Evolutionary conservation across 2,329 filamentous ascomycete species (phyloP).

Genomic region (Balansia obtecta): DNA sequence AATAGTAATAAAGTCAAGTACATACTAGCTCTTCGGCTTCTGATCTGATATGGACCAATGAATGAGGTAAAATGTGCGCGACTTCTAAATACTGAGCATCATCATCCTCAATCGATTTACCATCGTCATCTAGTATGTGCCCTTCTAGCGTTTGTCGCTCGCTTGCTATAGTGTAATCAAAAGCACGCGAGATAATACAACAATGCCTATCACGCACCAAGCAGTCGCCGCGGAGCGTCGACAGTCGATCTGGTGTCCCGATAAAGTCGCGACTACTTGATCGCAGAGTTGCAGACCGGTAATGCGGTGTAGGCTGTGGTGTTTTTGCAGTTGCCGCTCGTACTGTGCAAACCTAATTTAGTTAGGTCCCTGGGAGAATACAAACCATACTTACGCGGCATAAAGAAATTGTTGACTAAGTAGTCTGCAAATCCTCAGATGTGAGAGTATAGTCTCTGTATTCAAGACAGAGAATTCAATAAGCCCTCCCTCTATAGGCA

Average conservation of each 20-base stretch:
- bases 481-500: too few relatives aligned
- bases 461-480: too few relatives aligned
- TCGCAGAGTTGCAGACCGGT: background rate
- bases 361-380: background rate
- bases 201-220: slow-evolving; percentile 7
- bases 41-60: background rate
- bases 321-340: slow-evolving; percentile 1
- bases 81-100: slow-evolving; percentile 8
- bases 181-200: slow-evolving; percentile 7
- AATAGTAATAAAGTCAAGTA: too few relatives aligned
- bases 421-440: slow-evolving; percentile 2
- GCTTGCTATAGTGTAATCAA: slow-evolving; percentile 2
- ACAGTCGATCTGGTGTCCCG: slow-evolving; percentile 5
- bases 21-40: too few relatives aligned
- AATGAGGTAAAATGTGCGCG: slow-evolving; percentile 10
- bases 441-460: too few relatives aligned
- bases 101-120: slow-evolving; percentile 1
- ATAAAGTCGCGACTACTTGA: background rate
- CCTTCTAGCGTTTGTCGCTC: background rate
- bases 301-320: slow-evolving; percentile 1
- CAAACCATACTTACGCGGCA: slow-evolving; percentile 1
- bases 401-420: slow-evolving; percentile 7
- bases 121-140: too few relatives aligned
- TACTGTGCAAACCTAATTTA: background rate
- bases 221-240: slow-evolving; percentile 5